These are phyloP conservation scores for Prunus mume DNA, from an alignment of 306 rosid species.

Conservation along the genomic window DNA sequence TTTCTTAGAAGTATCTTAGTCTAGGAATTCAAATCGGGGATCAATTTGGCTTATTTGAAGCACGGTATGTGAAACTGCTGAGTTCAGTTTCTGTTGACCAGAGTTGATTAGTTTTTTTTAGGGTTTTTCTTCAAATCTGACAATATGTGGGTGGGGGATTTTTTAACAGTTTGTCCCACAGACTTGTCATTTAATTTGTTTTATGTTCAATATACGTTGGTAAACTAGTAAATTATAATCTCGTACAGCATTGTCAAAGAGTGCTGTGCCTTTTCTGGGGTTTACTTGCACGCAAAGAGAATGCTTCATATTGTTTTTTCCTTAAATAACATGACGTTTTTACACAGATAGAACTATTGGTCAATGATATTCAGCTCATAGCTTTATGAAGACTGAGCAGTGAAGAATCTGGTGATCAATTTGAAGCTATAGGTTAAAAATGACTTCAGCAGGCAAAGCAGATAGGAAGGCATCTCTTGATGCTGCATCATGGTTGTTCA, in stretches of 20 bases:
- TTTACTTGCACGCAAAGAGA: background rate
- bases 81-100: no score
- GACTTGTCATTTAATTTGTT: background rate
- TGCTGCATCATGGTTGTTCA: conserved; percentile 76
- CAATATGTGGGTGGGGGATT: no score
- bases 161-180: no score
- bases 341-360: background rate
- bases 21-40: conserved; percentile 5
- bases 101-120: background rate
- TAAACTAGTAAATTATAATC: background rate
- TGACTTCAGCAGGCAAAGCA: conserved; percentile 52
- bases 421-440: conserved; percentile 28
- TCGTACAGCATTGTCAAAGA: background rate
- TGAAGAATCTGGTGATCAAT: conserved; percentile 16
- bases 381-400: background rate
- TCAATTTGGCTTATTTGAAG: background rate
- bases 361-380: background rate
- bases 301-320: background rate
- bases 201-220: background rate
- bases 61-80: background rate
- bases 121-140: no score
- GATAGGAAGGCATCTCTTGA: conserved; percentile 56
- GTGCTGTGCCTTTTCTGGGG: background rate
- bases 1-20: background rate
- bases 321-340: background rate